Evolutionary conservation across 495 filamentous ascomycete genomes (phyloP).

Genomic region (Viridothelium virens): DNA sequence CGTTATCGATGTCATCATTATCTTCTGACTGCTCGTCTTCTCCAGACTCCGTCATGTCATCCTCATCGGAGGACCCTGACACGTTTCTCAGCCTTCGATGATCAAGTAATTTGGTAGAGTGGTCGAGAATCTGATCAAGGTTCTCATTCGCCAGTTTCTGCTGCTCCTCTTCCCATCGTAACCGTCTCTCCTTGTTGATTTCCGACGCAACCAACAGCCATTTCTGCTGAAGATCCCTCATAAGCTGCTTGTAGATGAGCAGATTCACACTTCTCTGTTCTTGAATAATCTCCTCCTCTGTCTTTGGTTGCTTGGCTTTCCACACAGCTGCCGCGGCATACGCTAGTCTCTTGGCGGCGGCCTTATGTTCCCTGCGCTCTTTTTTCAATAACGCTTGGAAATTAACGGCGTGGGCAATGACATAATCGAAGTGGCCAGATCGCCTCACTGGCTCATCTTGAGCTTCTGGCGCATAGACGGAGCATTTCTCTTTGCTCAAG

Average conservation of each 20-base stretch:
- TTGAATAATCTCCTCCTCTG: slow-evolving; percentile 57
- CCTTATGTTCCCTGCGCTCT: slow-evolving; percentile 66
- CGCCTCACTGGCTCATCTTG: slow-evolving; percentile 65
- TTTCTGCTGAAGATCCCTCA: slow-evolving; percentile 60
- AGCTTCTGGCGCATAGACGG: slow-evolving; percentile 66
- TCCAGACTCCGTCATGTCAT: slow-evolving; percentile 30
- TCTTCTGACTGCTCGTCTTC: slow-evolving; percentile 36
- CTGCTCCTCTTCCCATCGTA: slow-evolving; percentile 78
- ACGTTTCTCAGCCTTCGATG: slow-evolving; percentile 37
- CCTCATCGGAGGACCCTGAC: slow-evolving; percentile 23
- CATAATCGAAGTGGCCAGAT: slow-evolving; percentile 77
- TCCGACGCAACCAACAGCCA: slow-evolving; percentile 74
- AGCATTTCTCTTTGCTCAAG: slow-evolving; percentile 62
- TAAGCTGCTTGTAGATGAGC: slow-evolving; percentile 54
- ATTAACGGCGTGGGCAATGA: slow-evolving; percentile 69
- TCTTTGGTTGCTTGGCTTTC: slow-evolving; percentile 59
- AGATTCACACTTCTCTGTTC: slow-evolving; percentile 40
- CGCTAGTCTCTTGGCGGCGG: slow-evolving; percentile 58
- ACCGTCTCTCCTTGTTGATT: slow-evolving; percentile 62
- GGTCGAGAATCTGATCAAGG: slow-evolving; percentile 73
- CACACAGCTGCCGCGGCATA: slow-evolving; percentile 45
- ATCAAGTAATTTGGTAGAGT: slow-evolving; percentile 52
- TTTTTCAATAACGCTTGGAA: slow-evolving; percentile 69
- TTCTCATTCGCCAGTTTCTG: slow-evolving; percentile 72
- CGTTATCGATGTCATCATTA: slow-evolving; percentile 22